Evolutionary conservation across 2,329 filamentous ascomycete genomes (phyloP), one percentile per base, ranked within the genome.

Genomic region (Seiridium unicorne): DNA sequence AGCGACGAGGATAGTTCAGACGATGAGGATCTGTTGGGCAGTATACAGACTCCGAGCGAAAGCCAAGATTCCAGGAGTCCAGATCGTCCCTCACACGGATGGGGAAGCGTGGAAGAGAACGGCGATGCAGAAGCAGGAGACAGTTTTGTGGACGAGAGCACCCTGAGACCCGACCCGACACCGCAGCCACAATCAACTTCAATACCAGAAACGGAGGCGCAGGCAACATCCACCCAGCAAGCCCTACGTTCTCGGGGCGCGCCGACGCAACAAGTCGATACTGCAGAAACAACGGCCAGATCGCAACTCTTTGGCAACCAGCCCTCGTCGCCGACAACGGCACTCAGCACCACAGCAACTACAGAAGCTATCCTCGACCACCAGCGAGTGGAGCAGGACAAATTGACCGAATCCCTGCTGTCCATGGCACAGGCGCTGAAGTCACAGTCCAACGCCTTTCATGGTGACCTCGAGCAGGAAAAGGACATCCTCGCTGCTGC

Each of bases 371-470:
- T 93, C 38, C 84, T 97, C 48, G 86, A 91, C 67, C 84, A 90
- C 69, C 87, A 96, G 70, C 89, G 91, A 57, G 81, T 80, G 58
- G 92, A 97, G 76, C 93, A 97, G 74, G 92, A 97, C 73, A 80
- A 84, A 40, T 83, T 98, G 3, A 94, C 93, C 0, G 82, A 85
- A 44, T 93, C 91, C 6, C 88, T 98, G n/a, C 81, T 97, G 31
- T 79, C 84, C 49, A 90, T 97, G 77, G 93, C 94, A 1, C 79
- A 84, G 31, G 85, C 90, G 54, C 84, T 97, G 44, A 96, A 96
- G 72, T 77, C 84, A 53, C 91, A 88, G 44, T 91, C 92, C 3
- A 78, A 89, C 58, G 81, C 85, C 3, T 95, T 97, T 75, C 84
- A 88, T 31, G 77, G 81, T 5, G 86, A 88, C 1, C 81, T 97